Percentiles rank a stretch among this genome's conserved stretches.
These are phyloP conservation scores for Hibiscus syriacus DNA, from an alignment of 345 rosid species.

Conservation along the genomic window DNA sequence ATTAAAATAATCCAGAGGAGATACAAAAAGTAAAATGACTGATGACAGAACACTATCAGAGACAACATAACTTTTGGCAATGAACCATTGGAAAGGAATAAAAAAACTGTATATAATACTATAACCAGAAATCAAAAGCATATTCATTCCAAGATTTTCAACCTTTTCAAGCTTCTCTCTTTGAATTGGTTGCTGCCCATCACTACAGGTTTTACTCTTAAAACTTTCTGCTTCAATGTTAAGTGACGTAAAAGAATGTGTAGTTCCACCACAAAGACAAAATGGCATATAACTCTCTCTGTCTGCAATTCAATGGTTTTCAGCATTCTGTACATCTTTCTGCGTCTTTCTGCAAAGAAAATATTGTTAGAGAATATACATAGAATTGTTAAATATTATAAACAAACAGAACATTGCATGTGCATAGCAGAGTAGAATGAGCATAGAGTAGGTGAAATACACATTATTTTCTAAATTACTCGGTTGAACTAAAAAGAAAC, in stretches of 20 bases:
- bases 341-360: constrained; percentile 52
- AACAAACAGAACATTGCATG: background rate
- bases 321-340: constrained; percentile 53
- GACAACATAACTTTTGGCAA: background rate
- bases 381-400: background rate
- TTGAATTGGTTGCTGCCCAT: constrained; percentile 31
- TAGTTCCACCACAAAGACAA: constrained; percentile 39
- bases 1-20: background rate
- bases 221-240: constrained; percentile 27
- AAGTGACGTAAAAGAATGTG: constrained; percentile 51
- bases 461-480: background rate
- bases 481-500: background rate
- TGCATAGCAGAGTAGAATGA: background rate
- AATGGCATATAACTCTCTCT: constrained; percentile 34
- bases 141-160: constrained; percentile 23
- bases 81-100: background rate
- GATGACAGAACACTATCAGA: background rate
- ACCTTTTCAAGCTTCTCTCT: constrained; percentile 19
- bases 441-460: background rate
- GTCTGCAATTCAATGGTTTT: constrained; percentile 28
- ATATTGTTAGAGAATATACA: background rate
- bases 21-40: background rate
- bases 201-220: constrained; percentile 16
- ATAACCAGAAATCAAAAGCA: constrained; percentile 5
- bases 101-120: background rate